A percentile compares a stretch with the other conserved stretches of the same genome.
Conservation (phyloP, 768 basidiomycete genomes). For the Sporobolomyces phaffii region DNA sequence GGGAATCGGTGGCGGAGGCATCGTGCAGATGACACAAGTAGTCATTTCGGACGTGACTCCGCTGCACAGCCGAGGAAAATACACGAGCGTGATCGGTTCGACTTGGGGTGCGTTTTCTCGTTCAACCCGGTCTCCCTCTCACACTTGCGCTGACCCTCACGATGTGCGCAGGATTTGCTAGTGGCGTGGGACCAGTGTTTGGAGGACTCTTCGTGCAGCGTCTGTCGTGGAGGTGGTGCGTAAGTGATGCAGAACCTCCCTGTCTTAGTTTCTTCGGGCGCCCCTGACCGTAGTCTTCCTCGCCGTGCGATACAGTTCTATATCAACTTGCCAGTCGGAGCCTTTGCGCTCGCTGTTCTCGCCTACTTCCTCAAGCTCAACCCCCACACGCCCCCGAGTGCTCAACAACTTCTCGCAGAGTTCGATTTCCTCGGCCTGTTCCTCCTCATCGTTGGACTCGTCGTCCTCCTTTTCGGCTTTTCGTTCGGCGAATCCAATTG, state of each 20-base stretch:
- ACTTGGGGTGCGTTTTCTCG: no score
- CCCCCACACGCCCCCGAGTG: constrained; percentile 38
- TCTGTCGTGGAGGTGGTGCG: constrained; percentile 69
- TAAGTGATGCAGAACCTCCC: no score
- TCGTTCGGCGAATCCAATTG: constrained; percentile 38
- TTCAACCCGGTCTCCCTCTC: no score
- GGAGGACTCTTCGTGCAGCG: constrained; percentile 43
- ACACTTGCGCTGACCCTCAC: no score
- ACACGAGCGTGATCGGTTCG: constrained; percentile 42
- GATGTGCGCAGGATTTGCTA: no score
- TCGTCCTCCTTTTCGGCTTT: constrained; percentile 47
- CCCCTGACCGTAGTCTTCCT: no score
- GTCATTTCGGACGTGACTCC: constrained; percentile 45
- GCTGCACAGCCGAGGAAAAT: constrained; percentile 44
- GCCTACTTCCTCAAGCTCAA: constrained; percentile 48
- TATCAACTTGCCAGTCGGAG: constrained; percentile 47
- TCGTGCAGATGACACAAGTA: constrained; percentile 8
- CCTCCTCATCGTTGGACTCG: constrained; percentile 45
- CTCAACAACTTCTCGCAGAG: constrained; percentile 40
- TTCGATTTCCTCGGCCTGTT: constrained; percentile 49
- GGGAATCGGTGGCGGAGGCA: constrained; percentile 37
- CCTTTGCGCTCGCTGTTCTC: constrained; percentile 44
- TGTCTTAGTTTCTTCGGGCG: no score
- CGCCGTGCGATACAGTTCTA: neutral
- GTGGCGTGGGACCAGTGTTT: constrained; percentile 62